Conservation (phyloP, 2,329 filamentous ascomycete species). For the Aspergillus floridensis region DNA sequence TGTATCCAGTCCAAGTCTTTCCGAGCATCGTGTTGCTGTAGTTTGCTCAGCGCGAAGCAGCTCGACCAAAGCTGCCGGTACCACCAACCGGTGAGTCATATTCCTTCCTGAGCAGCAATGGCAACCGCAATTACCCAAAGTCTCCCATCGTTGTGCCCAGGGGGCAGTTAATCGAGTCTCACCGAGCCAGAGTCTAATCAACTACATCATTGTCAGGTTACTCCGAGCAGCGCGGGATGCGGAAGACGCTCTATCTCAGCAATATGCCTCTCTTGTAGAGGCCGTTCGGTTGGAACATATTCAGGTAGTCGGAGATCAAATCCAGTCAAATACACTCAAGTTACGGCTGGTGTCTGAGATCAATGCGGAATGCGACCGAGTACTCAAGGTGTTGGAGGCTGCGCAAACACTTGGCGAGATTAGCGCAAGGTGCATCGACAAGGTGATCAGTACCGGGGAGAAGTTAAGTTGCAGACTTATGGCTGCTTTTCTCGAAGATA, state of each 20-base stretch:
- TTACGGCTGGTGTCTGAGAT: slow-evolving; percentile 64
- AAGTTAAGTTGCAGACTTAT: slow-evolving; percentile 93
- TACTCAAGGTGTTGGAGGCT: slow-evolving; percentile 70
- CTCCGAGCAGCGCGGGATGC: slow-evolving; percentile 51
- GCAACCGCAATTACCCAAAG: not conserved
- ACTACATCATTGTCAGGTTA: slow-evolving; percentile 30
- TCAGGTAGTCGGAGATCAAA: slow-evolving; percentile 63
- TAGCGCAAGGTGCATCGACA: slow-evolving; percentile 74
- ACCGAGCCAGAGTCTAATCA: not conserved
- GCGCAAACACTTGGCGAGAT: slow-evolving; percentile 65
- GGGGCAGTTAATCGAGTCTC: slow-evolving; percentile 2
- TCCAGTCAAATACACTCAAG: slow-evolving; percentile 58
- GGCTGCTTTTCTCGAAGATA: slow-evolving; percentile 76
- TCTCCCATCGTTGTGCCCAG: not conserved
- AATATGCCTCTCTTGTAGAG: slow-evolving; percentile 72
- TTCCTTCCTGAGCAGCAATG: slow-evolving; percentile 2
- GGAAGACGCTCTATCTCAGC: slow-evolving; percentile 46
- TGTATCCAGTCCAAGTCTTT: slow-evolving; percentile 56
- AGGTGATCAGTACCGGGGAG: slow-evolving; percentile 92
- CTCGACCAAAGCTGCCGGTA: slow-evolving; percentile 90
- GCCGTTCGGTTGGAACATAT: slow-evolving; percentile 82
- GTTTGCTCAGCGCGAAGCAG: slow-evolving; percentile 95
- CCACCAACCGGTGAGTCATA: slow-evolving; percentile 79
- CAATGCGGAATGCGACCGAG: slow-evolving; percentile 73
- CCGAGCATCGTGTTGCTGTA: slow-evolving; percentile 74